phyloP scores from a whole-genome alignment of 768 basidiomycete species.

The Mycena capillaripes region DNA sequence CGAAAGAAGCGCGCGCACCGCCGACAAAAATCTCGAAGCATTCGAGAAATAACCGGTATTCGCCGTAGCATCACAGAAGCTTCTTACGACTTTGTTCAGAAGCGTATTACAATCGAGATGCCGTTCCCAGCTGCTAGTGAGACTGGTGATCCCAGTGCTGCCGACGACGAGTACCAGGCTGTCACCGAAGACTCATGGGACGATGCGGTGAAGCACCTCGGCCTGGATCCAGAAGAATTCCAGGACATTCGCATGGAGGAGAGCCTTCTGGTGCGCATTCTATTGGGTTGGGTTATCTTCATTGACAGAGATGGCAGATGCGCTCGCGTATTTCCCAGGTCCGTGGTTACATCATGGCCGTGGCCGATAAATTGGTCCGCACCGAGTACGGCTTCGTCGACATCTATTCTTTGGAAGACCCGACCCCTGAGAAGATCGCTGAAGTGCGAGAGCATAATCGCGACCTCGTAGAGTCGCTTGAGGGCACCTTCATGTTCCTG shows the following conservation, averaged over 20 bases:
- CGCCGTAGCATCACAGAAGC: neutral
- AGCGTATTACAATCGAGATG: neutral
- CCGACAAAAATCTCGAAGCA: constrained; percentile 10
- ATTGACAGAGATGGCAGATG: neutral
- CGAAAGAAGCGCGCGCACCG: too few species aligned
- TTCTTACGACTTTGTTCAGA: neutral
- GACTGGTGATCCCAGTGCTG: neutral
- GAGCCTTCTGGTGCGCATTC: neutral
- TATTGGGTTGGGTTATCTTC: too few species aligned
- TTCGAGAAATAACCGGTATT: neutral
- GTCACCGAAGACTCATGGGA: neutral
- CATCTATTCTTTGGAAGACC: neutral
- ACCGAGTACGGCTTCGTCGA: neutral
- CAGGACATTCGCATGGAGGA: neutral
- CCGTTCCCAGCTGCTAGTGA: neutral
- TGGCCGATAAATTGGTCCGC: neutral
- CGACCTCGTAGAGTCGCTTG: neutral
- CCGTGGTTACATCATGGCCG: neutral
- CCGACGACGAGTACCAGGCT: neutral
- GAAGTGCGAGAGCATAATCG: neutral
- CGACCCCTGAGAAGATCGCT: neutral
- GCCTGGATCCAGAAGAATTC: neutral
- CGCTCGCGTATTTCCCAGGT: constrained; percentile 1
- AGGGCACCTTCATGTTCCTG: neutral
- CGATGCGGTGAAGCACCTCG: neutral